Base-by-base conservation (phyloP, 108 stramenopile genomes). In the Cyclostephanos invisitatus region DNA sequence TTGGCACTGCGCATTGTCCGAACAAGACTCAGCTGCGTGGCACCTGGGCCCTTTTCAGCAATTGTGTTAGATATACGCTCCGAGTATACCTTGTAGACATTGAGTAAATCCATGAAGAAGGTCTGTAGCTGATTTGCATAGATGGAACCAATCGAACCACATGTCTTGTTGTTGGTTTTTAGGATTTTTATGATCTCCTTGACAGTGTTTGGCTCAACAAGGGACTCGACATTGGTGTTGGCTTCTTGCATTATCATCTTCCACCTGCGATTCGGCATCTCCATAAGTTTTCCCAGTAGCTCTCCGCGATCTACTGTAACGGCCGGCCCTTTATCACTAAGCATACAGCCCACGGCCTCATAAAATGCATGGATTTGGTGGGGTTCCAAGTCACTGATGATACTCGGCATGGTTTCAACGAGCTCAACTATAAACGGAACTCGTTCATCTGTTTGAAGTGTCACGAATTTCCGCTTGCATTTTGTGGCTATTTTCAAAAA, bases 331-430 rank as follows among this genome's bases (percentile, higher is more conserved):
- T 84, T 89, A 74, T 98, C 98, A 58, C 89, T 93, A 25, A 99
- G 76, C 95, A 99, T 96, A 55, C 78, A 86, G 3, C 95, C 99
- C 36, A 94, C 95, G 28, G 99, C 94, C 88, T 98, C 98, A 85
- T 98, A 99, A 82, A 99, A 98, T 17, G 98, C 92, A 70, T 98
- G 96, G 20, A 98, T 90, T 85, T 99, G 99, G 85, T 99, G 98
- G 20, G 98, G 97, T 78, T 98, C 91, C 82, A 99, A 85, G 77
- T 99, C 97, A 61, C 90, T 91, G 58, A 96, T 96, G 73, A 96
- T 96, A 14, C 80, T 84, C 17, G 89, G 86, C 67, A 98, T 79
- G 15, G 90, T 84, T n/a, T 94, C 95, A 8, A 97, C 90, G 37
- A 99, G 87, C 67, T 97, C 97, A 64, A 85, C 84, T 38, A 97